Conservation (phyloP, 495 filamentous ascomycete genomes). For the Trichoderma orchidacearum region DNA sequence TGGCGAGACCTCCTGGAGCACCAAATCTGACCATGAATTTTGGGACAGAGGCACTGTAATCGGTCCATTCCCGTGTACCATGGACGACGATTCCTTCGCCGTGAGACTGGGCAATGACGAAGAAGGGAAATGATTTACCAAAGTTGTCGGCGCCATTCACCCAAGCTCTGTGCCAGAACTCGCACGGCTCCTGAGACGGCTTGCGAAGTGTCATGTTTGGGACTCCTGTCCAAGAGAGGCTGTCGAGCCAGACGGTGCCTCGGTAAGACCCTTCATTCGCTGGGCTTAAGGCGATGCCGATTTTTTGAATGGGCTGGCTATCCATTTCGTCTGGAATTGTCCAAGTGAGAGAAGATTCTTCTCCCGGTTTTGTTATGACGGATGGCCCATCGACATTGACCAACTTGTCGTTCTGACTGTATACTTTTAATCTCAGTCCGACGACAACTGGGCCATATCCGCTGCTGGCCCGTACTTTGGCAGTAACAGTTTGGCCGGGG, state of each 20-base stretch:
- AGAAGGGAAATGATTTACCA: constrained; percentile 2
- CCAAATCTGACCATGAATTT: constrained; percentile 10
- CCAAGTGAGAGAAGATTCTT: constrained; percentile 6
- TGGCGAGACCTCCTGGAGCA: constrained; percentile 9
- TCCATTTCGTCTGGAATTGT: constrained; percentile 9
- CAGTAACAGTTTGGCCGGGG: constrained; percentile 12
- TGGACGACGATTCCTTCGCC: constrained; percentile 14
- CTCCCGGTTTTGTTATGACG: neutral
- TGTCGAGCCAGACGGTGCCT: constrained; percentile 12
- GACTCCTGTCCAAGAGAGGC: constrained; percentile 10
- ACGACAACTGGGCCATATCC: neutral
- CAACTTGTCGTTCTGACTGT: constrained; percentile 8
- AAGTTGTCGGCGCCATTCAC: constrained; percentile 12
- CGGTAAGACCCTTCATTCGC: neutral
- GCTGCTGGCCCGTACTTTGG: constrained; percentile 1
- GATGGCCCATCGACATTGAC: neutral
- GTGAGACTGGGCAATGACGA: constrained; percentile 11
- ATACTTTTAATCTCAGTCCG: constrained; percentile 7
- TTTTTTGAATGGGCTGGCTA: constrained; percentile 11
- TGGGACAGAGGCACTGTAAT: constrained; percentile 9
- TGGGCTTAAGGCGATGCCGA: constrained; percentile 10
- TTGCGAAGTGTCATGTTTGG: constrained; percentile 7
- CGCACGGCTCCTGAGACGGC: neutral
- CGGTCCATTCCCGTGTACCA: constrained; percentile 16
- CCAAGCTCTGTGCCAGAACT: constrained; percentile 13